Conservation (phyloP, 2,329 filamentous ascomycete genomes). For the Bimuria novae-zelandiae region DNA sequence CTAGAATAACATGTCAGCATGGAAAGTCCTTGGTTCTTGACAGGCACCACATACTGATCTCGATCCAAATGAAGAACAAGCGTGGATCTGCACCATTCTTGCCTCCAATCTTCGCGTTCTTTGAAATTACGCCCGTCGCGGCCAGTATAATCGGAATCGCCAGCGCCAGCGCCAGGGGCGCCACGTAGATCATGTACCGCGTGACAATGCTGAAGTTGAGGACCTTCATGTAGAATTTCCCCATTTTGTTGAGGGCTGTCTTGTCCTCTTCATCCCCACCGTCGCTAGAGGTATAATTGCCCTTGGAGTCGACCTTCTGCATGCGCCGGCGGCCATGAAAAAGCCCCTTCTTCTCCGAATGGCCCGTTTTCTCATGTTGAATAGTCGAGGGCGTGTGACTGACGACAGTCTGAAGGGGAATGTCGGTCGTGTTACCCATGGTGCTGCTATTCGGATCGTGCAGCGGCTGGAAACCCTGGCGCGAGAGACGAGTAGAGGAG, state of each 20-base stretch:
- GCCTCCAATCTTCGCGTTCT: constrained; percentile 51
- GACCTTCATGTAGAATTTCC: constrained; percentile 63
- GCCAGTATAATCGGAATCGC: constrained; percentile 67
- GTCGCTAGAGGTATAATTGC: constrained; percentile 24
- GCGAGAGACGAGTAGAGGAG: constrained; percentile 31
- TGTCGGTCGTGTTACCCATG: constrained; percentile 61
- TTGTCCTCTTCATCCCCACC: constrained; percentile 56
- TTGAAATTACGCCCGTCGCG: constrained; percentile 48
- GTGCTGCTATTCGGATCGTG: constrained; percentile 36
- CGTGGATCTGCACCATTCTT: constrained; percentile 57
- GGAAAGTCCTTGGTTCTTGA: background rate
- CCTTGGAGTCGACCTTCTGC: constrained; percentile 33
- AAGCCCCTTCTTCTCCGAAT: constrained; percentile 47
- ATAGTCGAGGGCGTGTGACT: constrained; percentile 50
- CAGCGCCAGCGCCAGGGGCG: constrained; percentile 61
- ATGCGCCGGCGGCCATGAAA: constrained; percentile 44
- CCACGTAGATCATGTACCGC: constrained; percentile 66
- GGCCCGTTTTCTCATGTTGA: constrained; percentile 25
- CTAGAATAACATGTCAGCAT: constrained; percentile 23
- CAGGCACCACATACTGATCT: constrained; percentile 51
- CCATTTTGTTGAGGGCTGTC: constrained; percentile 60
- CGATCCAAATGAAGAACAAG: constrained; percentile 66
- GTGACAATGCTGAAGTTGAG: constrained; percentile 67
- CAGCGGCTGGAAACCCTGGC: constrained; percentile 42
- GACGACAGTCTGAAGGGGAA: constrained; percentile 62